A percentile compares a stretch with the other conserved stretches of the same genome.
These are phyloP conservation scores for Citrus cavaleriei DNA, from an alignment of 345 rosid genomes.

Conservation along the genomic window DNA sequence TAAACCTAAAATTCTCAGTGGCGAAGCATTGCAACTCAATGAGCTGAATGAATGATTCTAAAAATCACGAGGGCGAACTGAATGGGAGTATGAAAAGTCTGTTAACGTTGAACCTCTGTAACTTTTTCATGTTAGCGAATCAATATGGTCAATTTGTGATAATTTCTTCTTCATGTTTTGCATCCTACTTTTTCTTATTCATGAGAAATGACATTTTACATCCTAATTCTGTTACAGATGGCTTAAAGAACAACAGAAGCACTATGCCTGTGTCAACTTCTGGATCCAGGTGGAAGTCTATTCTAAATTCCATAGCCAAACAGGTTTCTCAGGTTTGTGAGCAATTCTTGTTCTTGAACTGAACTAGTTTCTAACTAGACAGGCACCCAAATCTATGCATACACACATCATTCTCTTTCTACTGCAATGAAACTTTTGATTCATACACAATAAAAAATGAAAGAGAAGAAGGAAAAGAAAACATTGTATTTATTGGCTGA, in stretches of 20 bases:
- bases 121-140: background rate
- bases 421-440: background rate
- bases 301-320: slow-evolving; percentile 56
- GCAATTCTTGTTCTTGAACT: background rate
- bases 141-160: background rate
- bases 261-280: slow-evolving; percentile 21
- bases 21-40: background rate
- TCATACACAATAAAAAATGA: background rate
- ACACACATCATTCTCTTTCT: background rate
- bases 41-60: background rate
- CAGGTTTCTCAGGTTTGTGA: slow-evolving; percentile 71
- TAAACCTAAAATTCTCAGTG: background rate
- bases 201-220: background rate
- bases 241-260: slow-evolving; percentile 20
- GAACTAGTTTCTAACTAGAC: background rate
- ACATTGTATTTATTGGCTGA: background rate
- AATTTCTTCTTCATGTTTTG: background rate
- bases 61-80: background rate
- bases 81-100: background rate
- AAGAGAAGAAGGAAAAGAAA: background rate
- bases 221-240: slow-evolving; percentile 32
- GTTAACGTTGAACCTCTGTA: background rate
- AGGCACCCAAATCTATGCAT: background rate
- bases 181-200: background rate
- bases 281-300: slow-evolving; percentile 54